Base-by-base conservation (phyloP, 2,329 filamentous ascomycete genomes). In the Claviceps fusiformis region DNA sequence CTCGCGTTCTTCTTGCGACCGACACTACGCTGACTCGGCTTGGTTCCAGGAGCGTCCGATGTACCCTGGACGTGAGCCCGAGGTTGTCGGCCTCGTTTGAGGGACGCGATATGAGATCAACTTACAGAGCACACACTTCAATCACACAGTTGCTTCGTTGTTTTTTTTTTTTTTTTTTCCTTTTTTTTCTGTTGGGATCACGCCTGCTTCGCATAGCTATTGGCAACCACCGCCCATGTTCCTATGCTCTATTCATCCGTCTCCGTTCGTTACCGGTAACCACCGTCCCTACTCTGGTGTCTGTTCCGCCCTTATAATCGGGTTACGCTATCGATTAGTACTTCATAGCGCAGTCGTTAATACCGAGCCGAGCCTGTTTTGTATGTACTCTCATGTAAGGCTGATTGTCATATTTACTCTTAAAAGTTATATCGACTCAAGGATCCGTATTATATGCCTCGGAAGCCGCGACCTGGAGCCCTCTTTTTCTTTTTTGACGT, bases 361-460 rank as follows among this genome's bases (percentile, higher is more conserved):
- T 50, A 15, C 19, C 45, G 27, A 39, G n/a, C 39, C 46, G 39
- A 41, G 41, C 39, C 37, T 27, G 47, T 37, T 19, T 31, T 47
- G 31, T 53, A 9, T 49, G 19, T 39, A 24, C 35, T 50, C 44
- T 53, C 44, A 37, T 47, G 52, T 50, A 47, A 24, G 44, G 52
- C 55, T 54, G 43, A 54, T 56, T n/a, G 51, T 52, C n/a, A 52
- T 5, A 51, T 29, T 41, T 37, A 54, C 39, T 29, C 51, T 39
- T 31, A 19, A 17, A 17, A 52, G n/a, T 13, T 27, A 41, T 37
- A 41, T 49, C 31, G 31, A 33, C 29, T 13, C 47, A 6, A 46
- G 33, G 46, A 15, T 29, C 39, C 13, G 33, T 39, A 35, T 35
- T 50, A 5, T 37, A 41, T n/a, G 11, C 45, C 17, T 27, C 51